Evolutionary conservation across 2,329 filamentous ascomycete species (phyloP).

Genomic region (Verticillium nubilum): DNA sequence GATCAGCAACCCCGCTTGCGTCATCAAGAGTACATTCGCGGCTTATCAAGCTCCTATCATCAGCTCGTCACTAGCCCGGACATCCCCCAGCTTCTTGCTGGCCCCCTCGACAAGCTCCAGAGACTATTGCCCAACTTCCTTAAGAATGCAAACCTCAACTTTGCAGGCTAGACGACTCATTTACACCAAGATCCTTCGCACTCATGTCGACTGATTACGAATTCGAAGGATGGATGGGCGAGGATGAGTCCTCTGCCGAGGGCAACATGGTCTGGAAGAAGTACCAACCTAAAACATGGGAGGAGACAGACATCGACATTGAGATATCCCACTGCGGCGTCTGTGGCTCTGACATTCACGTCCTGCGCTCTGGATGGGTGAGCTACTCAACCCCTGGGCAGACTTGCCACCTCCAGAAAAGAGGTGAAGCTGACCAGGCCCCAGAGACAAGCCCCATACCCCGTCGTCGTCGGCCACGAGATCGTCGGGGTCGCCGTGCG

Average conservation of each 20-base stretch:
- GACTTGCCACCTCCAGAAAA: no score
- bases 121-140: no score
- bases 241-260: conserved; percentile 30
- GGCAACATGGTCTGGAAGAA: conserved; percentile 53
- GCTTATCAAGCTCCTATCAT: no score
- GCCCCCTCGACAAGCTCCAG: no score
- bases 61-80: no score
- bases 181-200: no score
- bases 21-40: no score
- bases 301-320: conserved; percentile 81
- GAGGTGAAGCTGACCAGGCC: background rate
- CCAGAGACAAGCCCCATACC: conserved; percentile 11
- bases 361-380: conserved; percentile 62
- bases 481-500: conserved; percentile 65
- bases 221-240: conserved; percentile 46
- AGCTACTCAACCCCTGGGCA: conserved; percentile 59
- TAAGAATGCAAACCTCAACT: no score
- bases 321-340: conserved; percentile 78
- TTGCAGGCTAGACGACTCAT: no score
- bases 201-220: conserved; percentile 26
- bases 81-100: no score
- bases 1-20: no score
- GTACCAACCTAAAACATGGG: conserved; percentile 81
- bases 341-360: conserved; percentile 69
- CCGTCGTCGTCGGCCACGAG: conserved; percentile 30